Conservation (phyloP, 2,329 filamentous ascomycete species). For the Paracamarosporium sp. region DNA sequence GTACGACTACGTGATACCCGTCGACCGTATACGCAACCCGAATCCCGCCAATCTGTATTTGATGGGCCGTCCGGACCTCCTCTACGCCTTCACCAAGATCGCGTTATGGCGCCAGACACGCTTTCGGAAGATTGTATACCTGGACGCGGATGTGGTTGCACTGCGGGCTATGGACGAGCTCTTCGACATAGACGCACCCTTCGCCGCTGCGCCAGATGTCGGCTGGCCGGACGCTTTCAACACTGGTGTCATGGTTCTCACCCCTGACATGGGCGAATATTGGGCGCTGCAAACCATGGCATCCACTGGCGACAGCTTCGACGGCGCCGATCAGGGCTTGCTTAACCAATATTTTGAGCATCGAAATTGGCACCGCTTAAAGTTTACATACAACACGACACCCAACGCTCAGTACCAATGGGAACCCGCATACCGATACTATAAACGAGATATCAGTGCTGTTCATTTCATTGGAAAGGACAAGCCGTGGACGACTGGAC, state of each 20-base stretch:
- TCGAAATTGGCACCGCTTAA: constrained; percentile 79
- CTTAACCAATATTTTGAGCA: constrained; percentile 92
- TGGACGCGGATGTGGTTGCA: constrained; percentile 93
- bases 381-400: constrained; percentile 97
- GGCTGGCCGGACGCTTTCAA: constrained; percentile 99
- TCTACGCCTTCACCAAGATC: constrained; percentile 96
- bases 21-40: constrained; percentile 78
- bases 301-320: constrained; percentile 87
- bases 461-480: constrained; percentile 92
- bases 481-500: constrained; percentile 76
- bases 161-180: constrained; percentile 92
- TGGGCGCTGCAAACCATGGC: constrained; percentile 85
- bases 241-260: constrained; percentile 93
- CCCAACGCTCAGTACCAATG: constrained; percentile 98
- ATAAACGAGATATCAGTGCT: constrained; percentile 86
- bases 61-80: constrained; percentile 89
- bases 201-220: constrained; percentile 86
- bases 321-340: constrained; percentile 94
- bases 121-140: constrained; percentile 90
- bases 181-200: constrained; percentile 69
- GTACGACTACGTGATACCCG: constrained; percentile 88
- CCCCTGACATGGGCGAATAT: constrained; percentile 86
- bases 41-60: constrained; percentile 83
- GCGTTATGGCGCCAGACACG: constrained; percentile 90
- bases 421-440: constrained; percentile 91